Evolutionary conservation across 768 basidiomycete genomes (phyloP).

Genomic region (Pleurotus sapidus): DNA sequence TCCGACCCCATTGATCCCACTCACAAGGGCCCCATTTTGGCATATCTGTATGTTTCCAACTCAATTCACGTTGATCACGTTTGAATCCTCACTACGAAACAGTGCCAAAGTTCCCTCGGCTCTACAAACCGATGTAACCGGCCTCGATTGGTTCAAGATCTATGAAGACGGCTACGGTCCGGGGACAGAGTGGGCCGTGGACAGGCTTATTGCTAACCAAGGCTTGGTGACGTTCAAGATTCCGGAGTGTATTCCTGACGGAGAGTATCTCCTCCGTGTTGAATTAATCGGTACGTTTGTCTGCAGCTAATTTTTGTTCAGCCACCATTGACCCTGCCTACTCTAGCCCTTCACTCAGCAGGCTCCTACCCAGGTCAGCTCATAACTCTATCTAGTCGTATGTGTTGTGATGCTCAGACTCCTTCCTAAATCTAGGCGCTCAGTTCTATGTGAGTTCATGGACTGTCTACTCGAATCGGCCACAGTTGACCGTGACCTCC

Average conservation of each 20-base stretch:
- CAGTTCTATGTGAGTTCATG: constrained; percentile 1
- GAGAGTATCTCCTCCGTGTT: constrained; percentile 11
- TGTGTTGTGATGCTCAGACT: not conserved
- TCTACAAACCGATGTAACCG: constrained; percentile 27
- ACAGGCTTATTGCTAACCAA: constrained; percentile 35
- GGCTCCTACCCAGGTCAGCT: not conserved
- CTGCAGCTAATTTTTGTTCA: not conserved
- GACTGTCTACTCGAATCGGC: not conserved
- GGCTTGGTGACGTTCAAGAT: constrained; percentile 38
- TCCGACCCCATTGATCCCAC: constrained; percentile 46
- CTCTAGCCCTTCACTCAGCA: not conserved
- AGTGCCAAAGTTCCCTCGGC: constrained; percentile 37
- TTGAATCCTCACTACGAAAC: not conserved
- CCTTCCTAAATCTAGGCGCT: not conserved
- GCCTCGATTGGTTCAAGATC: constrained; percentile 45
- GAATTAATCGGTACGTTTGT: not conserved
- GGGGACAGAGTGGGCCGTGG: constrained; percentile 34
- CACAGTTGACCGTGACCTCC: too few relatives aligned
- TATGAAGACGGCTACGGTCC: constrained; percentile 31
- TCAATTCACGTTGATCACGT: not conserved
- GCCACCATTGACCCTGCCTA: not conserved
- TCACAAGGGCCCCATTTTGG: constrained; percentile 52
- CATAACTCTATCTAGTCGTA: too few relatives aligned
- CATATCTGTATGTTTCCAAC: constrained; percentile 39
- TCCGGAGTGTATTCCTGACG: constrained; percentile 13